Percentiles rank a stretch among this genome's conserved stretches.
These are phyloP conservation scores for Saussurea involucrata DNA, from an alignment of 129 eudicot genomes.

Conservation along the genomic window DNA sequence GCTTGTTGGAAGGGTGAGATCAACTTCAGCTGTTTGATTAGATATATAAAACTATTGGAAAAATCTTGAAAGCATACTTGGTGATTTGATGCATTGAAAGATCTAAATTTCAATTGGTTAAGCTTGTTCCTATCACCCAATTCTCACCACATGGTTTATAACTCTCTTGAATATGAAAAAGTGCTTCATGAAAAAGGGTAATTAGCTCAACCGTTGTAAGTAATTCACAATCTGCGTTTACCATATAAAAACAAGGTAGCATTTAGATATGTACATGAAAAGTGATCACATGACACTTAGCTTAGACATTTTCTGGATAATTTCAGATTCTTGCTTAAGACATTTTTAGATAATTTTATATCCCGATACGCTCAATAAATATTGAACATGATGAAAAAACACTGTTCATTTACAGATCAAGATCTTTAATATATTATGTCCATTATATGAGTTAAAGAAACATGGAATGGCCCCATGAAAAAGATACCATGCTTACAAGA, in stretches of 20 bases:
- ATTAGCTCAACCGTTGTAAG: not conserved
- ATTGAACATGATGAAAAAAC: not conserved
- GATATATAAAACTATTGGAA: not conserved
- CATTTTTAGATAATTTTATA: not conserved
- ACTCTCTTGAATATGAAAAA: not conserved
- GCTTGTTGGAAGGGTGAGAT: not conserved
- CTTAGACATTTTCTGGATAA: not conserved
- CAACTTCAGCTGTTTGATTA: not conserved
- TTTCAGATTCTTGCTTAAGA: not conserved
- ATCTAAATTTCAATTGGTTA: not conserved
- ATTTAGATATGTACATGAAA: not conserved
- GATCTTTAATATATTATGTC: not conserved
- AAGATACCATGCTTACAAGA: constrained; percentile 2
- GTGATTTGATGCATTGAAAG: not conserved
- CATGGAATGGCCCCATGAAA: not conserved
- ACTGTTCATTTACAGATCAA: not conserved
- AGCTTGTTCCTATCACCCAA: not conserved
- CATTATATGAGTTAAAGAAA: not conserved
- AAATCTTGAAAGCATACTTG: not conserved
- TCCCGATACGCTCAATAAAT: not conserved
- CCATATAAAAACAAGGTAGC: not conserved
- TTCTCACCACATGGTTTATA: not conserved
- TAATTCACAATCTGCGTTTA: not conserved
- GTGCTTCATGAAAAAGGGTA: not conserved
- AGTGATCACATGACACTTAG: not conserved